Base-by-base conservation (phyloP, 139 green algal genomes). In the Picochlorum costavermella region DNA sequence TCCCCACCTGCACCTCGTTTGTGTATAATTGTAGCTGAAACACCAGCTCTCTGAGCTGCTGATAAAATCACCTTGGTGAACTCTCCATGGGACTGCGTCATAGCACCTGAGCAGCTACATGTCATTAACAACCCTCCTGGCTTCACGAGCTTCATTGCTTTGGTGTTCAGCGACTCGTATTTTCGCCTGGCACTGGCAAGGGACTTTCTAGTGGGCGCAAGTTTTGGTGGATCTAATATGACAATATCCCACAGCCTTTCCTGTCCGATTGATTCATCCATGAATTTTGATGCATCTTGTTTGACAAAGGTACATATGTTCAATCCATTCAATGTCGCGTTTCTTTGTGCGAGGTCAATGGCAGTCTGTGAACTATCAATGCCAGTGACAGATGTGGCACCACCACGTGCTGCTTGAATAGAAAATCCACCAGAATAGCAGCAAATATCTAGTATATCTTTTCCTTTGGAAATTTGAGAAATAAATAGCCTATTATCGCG, bases 151-250 rank as follows among this genome's bases (percentile, higher is more conserved):
- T 49, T 37, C 64, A 72, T 72, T 23, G 89, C 89, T 61, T 67
- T 8, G 1, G 60, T 51, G 62, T 98, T 98, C 9, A 96, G 76
- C 5, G 51, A 46, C 33, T 13, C 60, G 53, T 83, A 84, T 50
- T 77, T 75, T 29, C 31, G 28, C 3, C 50, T 61, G 3, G 82
- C 76, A 20, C 74, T 60, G 1, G 53, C 8, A 65, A 88, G 48
- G 5, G 64, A 55, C 61, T 83, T 84, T 31, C 67, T 71, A 43
- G 72, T 88, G 28, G 90, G 90, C 2, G 91, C 91, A 51, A 98
- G 81, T 73, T 98, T 98, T 33, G 92, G 92, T 2, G 92, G 92
- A 67, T 98, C 92, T 46, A 97, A 72, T 1, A 97, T 70, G n/a
- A 98, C 80, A 1, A 97, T 46, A 77, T 96, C 89, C 64, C 73